Evolutionary conservation across 306 rosid genomes (phyloP), one percentile per base, ranked within the genome.

Genomic region (Citrullus amarus): DNA sequence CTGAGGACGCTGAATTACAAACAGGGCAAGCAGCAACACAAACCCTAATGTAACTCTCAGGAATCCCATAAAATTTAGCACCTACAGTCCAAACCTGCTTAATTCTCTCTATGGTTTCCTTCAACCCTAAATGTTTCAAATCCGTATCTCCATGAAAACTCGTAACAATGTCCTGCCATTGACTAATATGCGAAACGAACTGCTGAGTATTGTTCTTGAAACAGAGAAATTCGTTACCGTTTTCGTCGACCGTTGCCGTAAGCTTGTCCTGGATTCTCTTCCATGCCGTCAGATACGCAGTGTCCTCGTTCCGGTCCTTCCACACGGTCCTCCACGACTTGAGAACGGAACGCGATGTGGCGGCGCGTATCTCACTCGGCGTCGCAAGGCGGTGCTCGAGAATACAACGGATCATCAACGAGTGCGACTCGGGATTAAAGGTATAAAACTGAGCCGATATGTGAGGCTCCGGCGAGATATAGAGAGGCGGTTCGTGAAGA

Each of bases 291-390:
- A 91, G 83, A 80, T 88, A 96, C 0, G 99, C 99, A 3, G 99
- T 96, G 75, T 96, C 99, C 83, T 92, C 98, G 83, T 96, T 96
- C 7, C 99, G 91, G 82, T 96, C 99, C 84, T 96, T 96, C 99
- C 99, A 96, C 39, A 96, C 99, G 69, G 88, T 89, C 20, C 98
- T 97, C 99, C 99, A 96, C 0, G 99, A 96, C 74, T 90, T 84
- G 76, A 96, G 96, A 18, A 96, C 97, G 57, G 88, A 32, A 14
- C 90, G 83, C 0, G 99, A 91, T 0, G 98, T 92, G 59, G 98
- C 99, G 78, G 74, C 84, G 56, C 92, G 96, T 93, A 96, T 96
- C 90, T 96, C 99, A 13, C 81, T 36, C 16, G 99, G 90, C 9
- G 88, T 71, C 38, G 98, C 97, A 32, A 92, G 93, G 56, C 97